phyloP scores from a whole-genome alignment of 1,139 yeast genomes.

The Suhomyces kunorum region DNA sequence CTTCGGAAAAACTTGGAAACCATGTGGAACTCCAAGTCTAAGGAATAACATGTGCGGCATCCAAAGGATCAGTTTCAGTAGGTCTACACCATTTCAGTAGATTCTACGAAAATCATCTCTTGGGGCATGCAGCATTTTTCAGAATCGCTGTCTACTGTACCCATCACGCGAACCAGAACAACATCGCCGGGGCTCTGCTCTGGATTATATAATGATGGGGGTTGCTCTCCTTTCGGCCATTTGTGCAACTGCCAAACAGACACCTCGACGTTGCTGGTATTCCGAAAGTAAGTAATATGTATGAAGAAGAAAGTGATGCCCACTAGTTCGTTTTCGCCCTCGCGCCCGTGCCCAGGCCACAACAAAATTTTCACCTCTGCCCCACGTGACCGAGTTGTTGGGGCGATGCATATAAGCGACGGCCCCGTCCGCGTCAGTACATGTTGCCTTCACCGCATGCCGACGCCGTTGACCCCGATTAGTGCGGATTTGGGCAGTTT shows the following conservation, averaged over 20 bases:
- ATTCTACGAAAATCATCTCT: too few relatives aligned
- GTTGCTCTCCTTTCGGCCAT: slow-evolving; percentile 53
- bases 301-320: slow-evolving; percentile 20
- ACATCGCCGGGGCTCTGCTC: slow-evolving; percentile 4
- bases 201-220: slow-evolving; percentile 43
- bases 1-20: too few relatives aligned
- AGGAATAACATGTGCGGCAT: too few relatives aligned
- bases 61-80: too few relatives aligned
- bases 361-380: not conserved
- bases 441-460: not conserved
- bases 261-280: slow-evolving; percentile 51
- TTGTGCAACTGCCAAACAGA: slow-evolving; percentile 48
- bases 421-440: not conserved
- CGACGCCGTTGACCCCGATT: not conserved
- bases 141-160: too few relatives aligned
- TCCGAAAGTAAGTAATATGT: slow-evolving; percentile 49
- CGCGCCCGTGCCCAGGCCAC: not conserved
- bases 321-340: not conserved
- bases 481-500: not conserved
- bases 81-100: too few relatives aligned
- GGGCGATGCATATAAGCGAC: too few relatives aligned
- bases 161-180: slow-evolving; percentile 7
- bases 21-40: too few relatives aligned
- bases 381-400: not conserved
- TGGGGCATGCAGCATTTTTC: too few relatives aligned